phyloP scores from a whole-genome alignment of 1,139 yeast species.

The Schizosaccharomyces versatilis region DNA sequence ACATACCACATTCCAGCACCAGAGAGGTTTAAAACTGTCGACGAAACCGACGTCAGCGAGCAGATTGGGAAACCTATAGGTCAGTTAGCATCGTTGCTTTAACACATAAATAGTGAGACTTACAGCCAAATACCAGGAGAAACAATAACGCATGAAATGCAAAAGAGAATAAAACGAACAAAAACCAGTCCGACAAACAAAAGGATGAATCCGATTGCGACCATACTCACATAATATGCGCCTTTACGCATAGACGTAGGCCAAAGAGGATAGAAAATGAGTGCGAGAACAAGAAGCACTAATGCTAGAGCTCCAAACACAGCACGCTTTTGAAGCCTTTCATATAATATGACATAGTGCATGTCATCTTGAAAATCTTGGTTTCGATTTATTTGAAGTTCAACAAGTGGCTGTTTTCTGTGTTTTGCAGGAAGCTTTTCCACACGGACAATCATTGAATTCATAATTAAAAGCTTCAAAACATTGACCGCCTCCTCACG shows the following conservation, averaged over 20 bases:
- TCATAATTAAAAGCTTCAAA: constrained; percentile 46
- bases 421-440: constrained; percentile 23
- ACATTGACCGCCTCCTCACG: constrained; percentile 39
- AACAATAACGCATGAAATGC: constrained; percentile 35
- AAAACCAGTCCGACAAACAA: constrained; percentile 60
- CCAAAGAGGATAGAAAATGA: constrained; percentile 91
- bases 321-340: constrained; percentile 43
- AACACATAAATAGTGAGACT: no score
- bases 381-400: constrained; percentile 38
- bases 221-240: constrained; percentile 77
- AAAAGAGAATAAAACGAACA: constrained; percentile 50
- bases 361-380: constrained; percentile 59
- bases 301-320: constrained; percentile 41
- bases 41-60: constrained; percentile 88
- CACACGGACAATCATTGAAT: constrained; percentile 55
- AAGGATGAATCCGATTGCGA: constrained; percentile 48
- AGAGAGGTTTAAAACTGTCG: constrained; percentile 75
- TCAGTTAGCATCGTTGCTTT: no score
- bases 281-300: constrained; percentile 43
- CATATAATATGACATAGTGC: constrained; percentile 70
- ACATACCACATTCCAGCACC: constrained; percentile 33
- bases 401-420: constrained; percentile 45
- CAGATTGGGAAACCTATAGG: constrained; percentile 49
- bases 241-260: constrained; percentile 73
- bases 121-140: constrained; percentile 64